Evolutionary conservation across 345 rosid species (phyloP), one percentile per base, ranked within the genome.

Genomic region (Linum usitatissimum): DNA sequence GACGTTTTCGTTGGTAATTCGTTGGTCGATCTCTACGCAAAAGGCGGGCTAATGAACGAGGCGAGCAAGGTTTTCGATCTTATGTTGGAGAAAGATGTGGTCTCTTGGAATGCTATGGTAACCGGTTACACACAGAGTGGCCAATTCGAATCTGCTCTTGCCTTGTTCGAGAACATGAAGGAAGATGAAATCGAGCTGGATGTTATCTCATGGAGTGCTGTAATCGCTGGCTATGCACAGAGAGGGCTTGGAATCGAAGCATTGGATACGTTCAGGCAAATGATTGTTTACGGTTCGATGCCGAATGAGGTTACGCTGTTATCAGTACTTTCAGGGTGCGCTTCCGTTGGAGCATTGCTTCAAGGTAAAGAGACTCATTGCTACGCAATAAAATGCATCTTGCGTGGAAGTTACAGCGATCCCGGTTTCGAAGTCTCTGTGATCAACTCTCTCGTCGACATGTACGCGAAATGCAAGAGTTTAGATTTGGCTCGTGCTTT

Each of bases 31-130:
- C 78, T 87, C 93, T 87, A 90, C 79, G 91, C 97, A 9, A 90
- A 87, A 66, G 86, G 86, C 55, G 81, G 77, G 60, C 77, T 72
- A 87, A 80, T 90, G 80, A 76, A 75, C 14, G 85, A 79, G 55
- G 96, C 91, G 5, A 66, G 64, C 49, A 76, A 59, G 12, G 84
- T 87, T 65, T 90, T 90, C 49, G 64, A 74, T 13, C 55, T 75
- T 64, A 90, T 86, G 84, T 55, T 68, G 21, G 60, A 73, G 17
- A 91, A 81, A 64, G 96, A 91, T 76, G 85, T 87, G 18, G 88
- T 90, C 64, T 84, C 97, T 20, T 90, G 97, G 97, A 90, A 90
- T 68, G 70, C 85, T 18, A 81, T 87, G 96, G 94, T 87, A 53
- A 79, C 89, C 34, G 96, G 91, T 62, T 90, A 78, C 74, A 86